These are phyloP conservation scores for Hygrocybe coccinea DNA, from an alignment of 768 basidiomycete genomes.

Conservation along the genomic window DNA sequence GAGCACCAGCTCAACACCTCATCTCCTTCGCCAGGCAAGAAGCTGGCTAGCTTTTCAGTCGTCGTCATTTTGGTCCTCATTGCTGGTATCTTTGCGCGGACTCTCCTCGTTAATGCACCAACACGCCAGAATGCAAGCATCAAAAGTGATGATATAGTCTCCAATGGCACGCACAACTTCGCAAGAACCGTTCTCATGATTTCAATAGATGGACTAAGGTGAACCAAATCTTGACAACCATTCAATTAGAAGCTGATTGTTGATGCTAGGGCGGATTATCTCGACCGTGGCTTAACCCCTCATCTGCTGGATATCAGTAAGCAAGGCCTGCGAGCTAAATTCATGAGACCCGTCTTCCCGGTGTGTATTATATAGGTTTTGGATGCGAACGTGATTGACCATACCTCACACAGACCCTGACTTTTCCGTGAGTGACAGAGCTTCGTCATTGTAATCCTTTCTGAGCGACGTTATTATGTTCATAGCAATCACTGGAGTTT, in stretches of 20 bases:
- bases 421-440: conserved; percentile 69
- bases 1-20: conserved; percentile 24
- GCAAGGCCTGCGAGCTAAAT: conserved; percentile 82
- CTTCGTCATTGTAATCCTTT: conserved; percentile 3
- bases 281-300: conserved; percentile 81
- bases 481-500: conserved; percentile 86
- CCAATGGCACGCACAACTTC: conserved; percentile 82
- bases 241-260: conserved; percentile 11
- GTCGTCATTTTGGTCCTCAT: conserved; percentile 41
- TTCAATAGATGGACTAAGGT: conserved; percentile 84
- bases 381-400: conserved; percentile 8
- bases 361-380: conserved; percentile 37
- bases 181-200: conserved; percentile 77
- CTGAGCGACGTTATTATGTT: neutral
- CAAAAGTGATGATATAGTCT: conserved; percentile 43
- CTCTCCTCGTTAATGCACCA: conserved; percentile 27
- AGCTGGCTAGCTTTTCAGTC: conserved; percentile 35
- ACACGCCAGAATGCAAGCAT: conserved; percentile 30
- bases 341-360: conserved; percentile 83
- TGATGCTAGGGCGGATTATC: conserved; percentile 67
- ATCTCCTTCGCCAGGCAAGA: conserved; percentile 41
- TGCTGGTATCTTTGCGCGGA: conserved; percentile 39
- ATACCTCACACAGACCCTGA: conserved; percentile 57
- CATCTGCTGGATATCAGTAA: conserved; percentile 76
- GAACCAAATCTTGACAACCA: conserved; percentile 1